Percentiles rank a stretch among this genome's conserved stretches.
Evolutionary conservation across 805 yeast species (phyloP).

Genomic region (Metschnikowia bowlesiae): DNA sequence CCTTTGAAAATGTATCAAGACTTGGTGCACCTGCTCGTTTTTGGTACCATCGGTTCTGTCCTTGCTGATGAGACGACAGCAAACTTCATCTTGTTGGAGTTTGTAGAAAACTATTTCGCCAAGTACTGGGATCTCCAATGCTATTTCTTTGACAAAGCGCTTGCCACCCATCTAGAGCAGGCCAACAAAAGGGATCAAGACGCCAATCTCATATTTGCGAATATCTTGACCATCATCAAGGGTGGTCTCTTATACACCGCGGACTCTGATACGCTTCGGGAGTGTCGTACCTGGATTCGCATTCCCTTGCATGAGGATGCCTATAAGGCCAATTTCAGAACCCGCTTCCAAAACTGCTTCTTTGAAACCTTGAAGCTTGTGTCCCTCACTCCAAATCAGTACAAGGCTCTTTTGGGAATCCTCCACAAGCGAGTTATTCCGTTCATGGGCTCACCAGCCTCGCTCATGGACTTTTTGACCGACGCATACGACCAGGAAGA

Average conservation of each 20-base stretch:
- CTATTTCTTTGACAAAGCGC: conserved; percentile 54
- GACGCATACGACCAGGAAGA: conserved; percentile 62
- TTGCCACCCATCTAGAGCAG: conserved; percentile 8
- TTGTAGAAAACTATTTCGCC: conserved; percentile 44
- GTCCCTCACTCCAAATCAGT: conserved; percentile 49
- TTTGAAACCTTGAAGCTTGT: conserved; percentile 47
- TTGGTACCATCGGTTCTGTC: conserved; percentile 31
- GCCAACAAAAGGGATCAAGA: neutral
- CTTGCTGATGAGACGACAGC: conserved; percentile 46
- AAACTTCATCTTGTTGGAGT: conserved; percentile 50
- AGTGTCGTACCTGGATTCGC: conserved; percentile 23
- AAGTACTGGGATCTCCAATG: conserved; percentile 75
- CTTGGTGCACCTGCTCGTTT: conserved; percentile 31
- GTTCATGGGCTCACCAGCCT: conserved; percentile 69
- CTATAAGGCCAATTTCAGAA: conserved; percentile 46
- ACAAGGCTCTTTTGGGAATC: conserved; percentile 62
- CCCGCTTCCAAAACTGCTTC: conserved; percentile 69
- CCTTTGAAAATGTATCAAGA: conserved; percentile 51
- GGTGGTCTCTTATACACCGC: conserved; percentile 20
- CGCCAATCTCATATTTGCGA: conserved; percentile 28
- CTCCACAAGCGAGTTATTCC: conserved; percentile 86
- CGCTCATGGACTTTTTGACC: conserved; percentile 89
- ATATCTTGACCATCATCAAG: conserved; percentile 37
- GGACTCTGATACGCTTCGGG: conserved; percentile 29
- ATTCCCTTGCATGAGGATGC: conserved; percentile 36